Conservation (phyloP, 2,329 filamentous ascomycete genomes). For the Hymenoscyphus albidus region DNA sequence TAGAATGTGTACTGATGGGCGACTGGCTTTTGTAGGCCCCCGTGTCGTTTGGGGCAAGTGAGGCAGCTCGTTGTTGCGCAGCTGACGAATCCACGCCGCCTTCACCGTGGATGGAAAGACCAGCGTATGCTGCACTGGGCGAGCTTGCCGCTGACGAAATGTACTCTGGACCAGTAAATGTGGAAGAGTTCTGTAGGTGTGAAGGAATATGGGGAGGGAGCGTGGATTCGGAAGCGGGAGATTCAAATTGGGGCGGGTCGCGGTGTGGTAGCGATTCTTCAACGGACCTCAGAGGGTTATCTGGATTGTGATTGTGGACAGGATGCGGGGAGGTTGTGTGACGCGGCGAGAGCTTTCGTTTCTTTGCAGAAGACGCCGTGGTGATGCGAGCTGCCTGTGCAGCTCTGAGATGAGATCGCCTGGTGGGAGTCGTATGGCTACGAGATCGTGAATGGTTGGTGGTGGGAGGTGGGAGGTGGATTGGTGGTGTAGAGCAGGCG, state of each 20-base stretch:
- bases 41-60: slow-evolving; percentile 32
- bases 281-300: slow-evolving; percentile 32
- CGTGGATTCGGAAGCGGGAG: slow-evolving; percentile 33
- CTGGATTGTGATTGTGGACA: slow-evolving; percentile 25
- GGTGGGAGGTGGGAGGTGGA: slow-evolving; percentile 7
- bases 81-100: slow-evolving; percentile 38
- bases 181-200: slow-evolving; percentile 43
- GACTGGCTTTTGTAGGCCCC: slow-evolving; percentile 42
- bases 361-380: slow-evolving; percentile 68
- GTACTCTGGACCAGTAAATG: slow-evolving; percentile 46
- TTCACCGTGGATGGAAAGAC: slow-evolving; percentile 55
- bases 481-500: slow-evolving; percentile 11
- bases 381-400: slow-evolving; percentile 61
- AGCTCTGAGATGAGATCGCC: slow-evolving; percentile 28
- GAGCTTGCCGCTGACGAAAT: slow-evolving; percentile 55
- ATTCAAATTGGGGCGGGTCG: slow-evolving; percentile 40
- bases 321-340: slow-evolving; percentile 23
- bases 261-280: slow-evolving; percentile 43
- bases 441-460: no score
- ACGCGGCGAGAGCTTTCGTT: slow-evolving; percentile 59
- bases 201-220: slow-evolving; percentile 46
- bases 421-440: neutral
- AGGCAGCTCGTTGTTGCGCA: slow-evolving; percentile 33
- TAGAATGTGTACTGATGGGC: slow-evolving; percentile 44
- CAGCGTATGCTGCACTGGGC: slow-evolving; percentile 53